A percentile compares a stretch with the other conserved stretches of the same genome.
phyloP scores from a whole-genome alignment of 2,329 filamentous ascomycete genomes.

The Mariannaea elegans region DNA sequence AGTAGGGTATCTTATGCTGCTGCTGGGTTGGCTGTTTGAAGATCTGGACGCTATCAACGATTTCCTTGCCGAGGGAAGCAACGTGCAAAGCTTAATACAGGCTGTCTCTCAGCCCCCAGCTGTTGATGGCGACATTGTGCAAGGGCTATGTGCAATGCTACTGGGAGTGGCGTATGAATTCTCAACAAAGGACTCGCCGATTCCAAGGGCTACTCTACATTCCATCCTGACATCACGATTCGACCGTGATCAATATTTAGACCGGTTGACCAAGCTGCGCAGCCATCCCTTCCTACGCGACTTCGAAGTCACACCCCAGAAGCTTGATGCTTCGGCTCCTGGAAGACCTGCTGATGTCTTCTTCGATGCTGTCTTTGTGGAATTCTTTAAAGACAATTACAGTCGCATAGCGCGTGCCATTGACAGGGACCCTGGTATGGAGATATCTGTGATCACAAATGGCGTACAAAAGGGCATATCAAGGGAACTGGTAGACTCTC shows the following conservation, averaged over 20 bases:
- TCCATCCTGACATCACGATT: constrained; percentile 79
- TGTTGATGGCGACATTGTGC: constrained; percentile 72
- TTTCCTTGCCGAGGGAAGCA: constrained; percentile 90
- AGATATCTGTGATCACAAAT: constrained; percentile 82
- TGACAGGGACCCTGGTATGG: constrained; percentile 88
- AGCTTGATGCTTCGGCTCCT: constrained; percentile 56
- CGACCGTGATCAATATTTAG: constrained; percentile 87
- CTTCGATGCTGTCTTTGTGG: constrained; percentile 86
- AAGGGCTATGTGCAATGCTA: constrained; percentile 84
- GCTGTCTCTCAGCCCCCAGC: constrained; percentile 68
- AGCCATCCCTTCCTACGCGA: constrained; percentile 83
- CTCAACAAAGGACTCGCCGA: constrained; percentile 94
- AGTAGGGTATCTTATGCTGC: constrained; percentile 87
- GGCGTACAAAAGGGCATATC: constrained; percentile 90
- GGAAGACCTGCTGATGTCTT: constrained; percentile 78
- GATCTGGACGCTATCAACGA: constrained; percentile 92
- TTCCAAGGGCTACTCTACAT: constrained; percentile 82
- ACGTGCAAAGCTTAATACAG: constrained; percentile 85
- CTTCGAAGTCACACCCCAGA: constrained; percentile 86
- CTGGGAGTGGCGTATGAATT: constrained; percentile 95
- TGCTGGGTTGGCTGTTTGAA: constrained; percentile 91
- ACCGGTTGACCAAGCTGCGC: constrained; percentile 80
- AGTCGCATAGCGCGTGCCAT: constrained; percentile 84
- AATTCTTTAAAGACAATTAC: constrained; percentile 97
- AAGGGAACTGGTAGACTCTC: constrained; percentile 87